Evolutionary conservation across 495 filamentous ascomycete species (phyloP).

Genomic region (Aspergillus funiculosus): DNA sequence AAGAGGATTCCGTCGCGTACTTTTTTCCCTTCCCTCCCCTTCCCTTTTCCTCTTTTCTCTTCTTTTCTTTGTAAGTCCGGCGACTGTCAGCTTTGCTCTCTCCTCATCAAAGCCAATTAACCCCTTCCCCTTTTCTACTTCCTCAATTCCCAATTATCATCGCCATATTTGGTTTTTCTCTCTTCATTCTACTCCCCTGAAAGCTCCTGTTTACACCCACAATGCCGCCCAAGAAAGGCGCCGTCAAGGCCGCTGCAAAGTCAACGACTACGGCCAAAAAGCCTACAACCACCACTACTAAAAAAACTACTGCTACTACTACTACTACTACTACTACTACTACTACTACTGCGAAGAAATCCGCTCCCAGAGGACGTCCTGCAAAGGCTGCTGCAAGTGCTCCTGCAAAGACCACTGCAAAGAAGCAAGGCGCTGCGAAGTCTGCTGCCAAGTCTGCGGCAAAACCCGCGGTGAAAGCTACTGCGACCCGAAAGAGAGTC

Average conservation of each 20-base stretch:
- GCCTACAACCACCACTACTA: slow-evolving; percentile 8
- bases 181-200: neutral
- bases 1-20: slow-evolving; percentile 1
- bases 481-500: slow-evolving; percentile 8
- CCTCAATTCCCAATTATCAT: neutral
- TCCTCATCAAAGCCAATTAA: neutral
- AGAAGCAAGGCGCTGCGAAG: slow-evolving; percentile 3
- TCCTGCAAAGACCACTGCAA: neutral
- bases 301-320: slow-evolving; percentile 2
- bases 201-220: slow-evolving; percentile 13
- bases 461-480: slow-evolving; percentile 9
- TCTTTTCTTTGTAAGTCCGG: slow-evolving; percentile 18
- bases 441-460: neutral
- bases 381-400: neutral
- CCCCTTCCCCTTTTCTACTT: neutral
- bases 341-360: neutral
- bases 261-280: slow-evolving; percentile 11
- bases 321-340: slow-evolving; percentile 1
- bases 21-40: neutral
- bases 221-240: slow-evolving; percentile 37
- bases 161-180: slow-evolving; percentile 11
- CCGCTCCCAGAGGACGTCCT: slow-evolving; percentile 9
- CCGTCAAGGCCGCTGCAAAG: slow-evolving; percentile 17
- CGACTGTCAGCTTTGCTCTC: slow-evolving; percentile 9
- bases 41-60: slow-evolving; percentile 3